A percentile compares a stretch with the other conserved stretches of the same genome.
Conservation (phyloP, 2,329 filamentous ascomycete species). For the Colletotrichum cordylinicola region DNA sequence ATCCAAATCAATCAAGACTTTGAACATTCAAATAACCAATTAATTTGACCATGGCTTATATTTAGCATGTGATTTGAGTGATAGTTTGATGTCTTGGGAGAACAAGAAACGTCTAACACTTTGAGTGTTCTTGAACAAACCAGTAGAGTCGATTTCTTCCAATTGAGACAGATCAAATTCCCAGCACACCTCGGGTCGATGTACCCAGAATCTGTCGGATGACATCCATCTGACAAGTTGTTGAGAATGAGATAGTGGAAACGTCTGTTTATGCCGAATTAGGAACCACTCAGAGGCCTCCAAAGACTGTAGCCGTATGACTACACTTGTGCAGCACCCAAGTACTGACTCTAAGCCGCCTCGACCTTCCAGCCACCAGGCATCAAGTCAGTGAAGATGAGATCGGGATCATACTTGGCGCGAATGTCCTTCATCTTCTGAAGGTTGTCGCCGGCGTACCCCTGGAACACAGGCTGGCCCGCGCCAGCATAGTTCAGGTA, state of each 20-base stretch:
- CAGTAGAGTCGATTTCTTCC: background rate
- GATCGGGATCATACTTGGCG: background rate
- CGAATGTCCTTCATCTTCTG: background rate
- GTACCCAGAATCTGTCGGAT: background rate
- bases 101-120: too few species aligned
- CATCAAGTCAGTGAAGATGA: background rate
- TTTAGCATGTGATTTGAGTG: too few species aligned
- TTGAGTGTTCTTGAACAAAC: too few species aligned
- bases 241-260: background rate
- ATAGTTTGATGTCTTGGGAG: too few species aligned
- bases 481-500: background rate
- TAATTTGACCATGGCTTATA: too few species aligned
- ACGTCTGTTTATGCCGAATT: too few species aligned
- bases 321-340: background rate
- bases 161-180: background rate
- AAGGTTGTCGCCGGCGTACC: background rate
- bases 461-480: background rate
- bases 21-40: too few species aligned
- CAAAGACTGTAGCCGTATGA: background rate
- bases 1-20: too few species aligned
- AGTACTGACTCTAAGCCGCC: background rate
- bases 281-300: too few species aligned
- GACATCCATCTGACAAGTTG: background rate
- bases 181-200: background rate
- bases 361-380: background rate